phyloP scores from a whole-genome alignment of 345 rosid genomes.

The Rhodomyrtus tomentosa region DNA sequence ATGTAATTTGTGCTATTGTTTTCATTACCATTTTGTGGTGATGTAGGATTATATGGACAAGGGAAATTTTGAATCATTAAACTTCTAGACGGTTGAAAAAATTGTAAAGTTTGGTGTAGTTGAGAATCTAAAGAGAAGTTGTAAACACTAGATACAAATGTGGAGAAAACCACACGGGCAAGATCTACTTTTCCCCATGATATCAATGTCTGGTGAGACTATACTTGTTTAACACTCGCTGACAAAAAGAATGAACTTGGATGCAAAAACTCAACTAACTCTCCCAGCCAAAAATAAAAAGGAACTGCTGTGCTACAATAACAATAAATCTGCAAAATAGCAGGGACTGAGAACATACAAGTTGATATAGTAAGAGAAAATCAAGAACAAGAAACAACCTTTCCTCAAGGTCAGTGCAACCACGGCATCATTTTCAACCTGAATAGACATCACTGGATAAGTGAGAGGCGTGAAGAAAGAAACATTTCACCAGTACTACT shows the following conservation, averaged over 20 bases:
- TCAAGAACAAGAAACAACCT: conserved; percentile 33
- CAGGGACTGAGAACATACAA: neutral
- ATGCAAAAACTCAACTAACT: neutral
- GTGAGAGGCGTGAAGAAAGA: neutral
- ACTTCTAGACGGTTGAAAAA: neutral
- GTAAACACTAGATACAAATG: neutral
- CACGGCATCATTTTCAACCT: conserved; percentile 96
- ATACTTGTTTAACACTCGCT: neutral
- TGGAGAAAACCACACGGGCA: neutral
- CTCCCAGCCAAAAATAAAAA: neutral
- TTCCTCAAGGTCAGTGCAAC: conserved; percentile 82
- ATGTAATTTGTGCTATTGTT: neutral
- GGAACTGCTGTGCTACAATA: neutral
- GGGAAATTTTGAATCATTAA: neutral
- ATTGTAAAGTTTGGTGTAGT: neutral
- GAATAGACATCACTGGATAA: conserved; percentile 11
- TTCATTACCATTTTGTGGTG: neutral
- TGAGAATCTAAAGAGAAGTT: neutral
- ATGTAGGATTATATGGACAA: neutral
- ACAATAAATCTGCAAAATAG: neutral
- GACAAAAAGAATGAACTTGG: neutral
- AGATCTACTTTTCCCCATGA: neutral
- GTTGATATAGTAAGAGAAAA: neutral
- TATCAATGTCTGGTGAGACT: neutral
- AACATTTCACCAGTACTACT: neutral